Conservation (phyloP, 495 filamentous ascomycete genomes). For the Hapsidospora chrysogenum region DNA sequence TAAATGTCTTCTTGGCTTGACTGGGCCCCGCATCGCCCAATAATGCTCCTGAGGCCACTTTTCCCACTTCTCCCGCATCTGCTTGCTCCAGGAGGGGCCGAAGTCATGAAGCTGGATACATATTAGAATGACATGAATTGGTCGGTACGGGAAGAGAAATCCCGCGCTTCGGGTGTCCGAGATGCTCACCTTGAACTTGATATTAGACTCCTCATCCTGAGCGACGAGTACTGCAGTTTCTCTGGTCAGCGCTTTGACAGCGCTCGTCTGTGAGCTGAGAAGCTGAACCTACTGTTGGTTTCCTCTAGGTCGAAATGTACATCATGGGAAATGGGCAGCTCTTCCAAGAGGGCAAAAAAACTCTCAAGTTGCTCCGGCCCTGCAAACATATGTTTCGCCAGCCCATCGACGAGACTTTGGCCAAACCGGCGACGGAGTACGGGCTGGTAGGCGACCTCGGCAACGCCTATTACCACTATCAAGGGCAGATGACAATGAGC, state of each 20-base stretch:
- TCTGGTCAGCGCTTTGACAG: too few species aligned
- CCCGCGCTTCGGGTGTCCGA: background rate
- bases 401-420: background rate
- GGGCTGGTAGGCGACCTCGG: background rate
- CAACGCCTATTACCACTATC: background rate
- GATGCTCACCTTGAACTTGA: background rate
- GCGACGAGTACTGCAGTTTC: background rate
- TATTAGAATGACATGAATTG: too few species aligned
- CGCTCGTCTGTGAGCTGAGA: too few species aligned
- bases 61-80: background rate
- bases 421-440: background rate
- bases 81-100: background rate
- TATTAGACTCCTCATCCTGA: background rate
- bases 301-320: conserved; percentile 3
- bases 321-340: background rate
- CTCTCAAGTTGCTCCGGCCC: too few species aligned
- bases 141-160: too few species aligned
- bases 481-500: background rate
- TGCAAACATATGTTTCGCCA: too few species aligned
- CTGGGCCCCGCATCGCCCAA: background rate
- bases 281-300: background rate
- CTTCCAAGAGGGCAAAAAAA: background rate
- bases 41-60: background rate
- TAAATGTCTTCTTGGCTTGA: background rate
- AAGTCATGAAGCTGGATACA: conserved; percentile 1